Percentiles rank a stretch among this genome's conserved stretches.
Conservation (phyloP, 2,329 filamentous ascomycete species). For the Penicillium hordei region DNA sequence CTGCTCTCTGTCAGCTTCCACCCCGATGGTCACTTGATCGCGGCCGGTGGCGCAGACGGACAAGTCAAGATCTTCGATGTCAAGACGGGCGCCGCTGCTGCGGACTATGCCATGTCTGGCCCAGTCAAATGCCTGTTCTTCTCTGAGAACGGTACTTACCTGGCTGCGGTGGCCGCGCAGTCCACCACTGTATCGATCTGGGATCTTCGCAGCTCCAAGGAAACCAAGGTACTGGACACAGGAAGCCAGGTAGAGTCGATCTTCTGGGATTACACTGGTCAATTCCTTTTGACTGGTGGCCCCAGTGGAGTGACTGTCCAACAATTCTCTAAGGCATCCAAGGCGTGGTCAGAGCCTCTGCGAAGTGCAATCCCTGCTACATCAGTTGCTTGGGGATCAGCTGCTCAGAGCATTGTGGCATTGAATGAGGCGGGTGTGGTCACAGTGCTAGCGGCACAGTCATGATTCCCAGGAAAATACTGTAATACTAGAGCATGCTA, state of each 20-base stretch:
- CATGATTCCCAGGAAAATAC: slow-evolving; percentile 35
- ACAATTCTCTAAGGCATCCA: slow-evolving; percentile 82
- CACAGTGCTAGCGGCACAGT: slow-evolving; percentile 64
- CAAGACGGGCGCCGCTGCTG: slow-evolving; percentile 73
- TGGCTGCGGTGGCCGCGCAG: slow-evolving; percentile 76
- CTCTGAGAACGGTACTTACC: slow-evolving; percentile 96
- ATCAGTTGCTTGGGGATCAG: slow-evolving; percentile 73
- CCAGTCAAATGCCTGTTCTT: slow-evolving; percentile 77
- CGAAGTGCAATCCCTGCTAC: slow-evolving; percentile 71
- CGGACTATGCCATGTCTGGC: slow-evolving; percentile 64
- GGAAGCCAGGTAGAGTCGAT: slow-evolving; percentile 75
- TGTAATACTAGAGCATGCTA: slow-evolving; percentile 28
- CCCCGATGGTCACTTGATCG: slow-evolving; percentile 92
- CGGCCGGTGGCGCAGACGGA: slow-evolving; percentile 74
- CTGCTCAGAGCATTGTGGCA: slow-evolving; percentile 71
- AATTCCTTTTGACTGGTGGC: slow-evolving; percentile 83
- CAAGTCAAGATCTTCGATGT: slow-evolving; percentile 88
- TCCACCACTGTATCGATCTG: slow-evolving; percentile 81
- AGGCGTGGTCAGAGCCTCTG: slow-evolving; percentile 85
- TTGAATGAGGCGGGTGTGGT: slow-evolving; percentile 74
- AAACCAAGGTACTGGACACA: slow-evolving; percentile 81
- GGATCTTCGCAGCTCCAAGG: slow-evolving; percentile 82
- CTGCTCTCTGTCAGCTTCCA: slow-evolving; percentile 83
- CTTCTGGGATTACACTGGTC: slow-evolving; percentile 91
- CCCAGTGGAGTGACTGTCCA: slow-evolving; percentile 80